Base-by-base conservation (phyloP, 306 rosid genomes). In the Arachis hypogaea region DNA sequence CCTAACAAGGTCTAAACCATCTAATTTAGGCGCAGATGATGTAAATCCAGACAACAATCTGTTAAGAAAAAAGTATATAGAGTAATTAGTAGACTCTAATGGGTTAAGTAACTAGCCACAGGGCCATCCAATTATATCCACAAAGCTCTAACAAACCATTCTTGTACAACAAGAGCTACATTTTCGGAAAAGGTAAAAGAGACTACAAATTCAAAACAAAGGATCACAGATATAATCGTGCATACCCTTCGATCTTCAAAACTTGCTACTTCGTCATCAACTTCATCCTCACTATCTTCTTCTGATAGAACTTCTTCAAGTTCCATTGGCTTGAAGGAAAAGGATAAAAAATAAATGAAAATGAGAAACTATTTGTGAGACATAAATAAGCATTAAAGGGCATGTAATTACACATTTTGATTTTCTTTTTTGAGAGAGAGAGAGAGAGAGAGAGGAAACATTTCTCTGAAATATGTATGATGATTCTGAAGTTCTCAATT, bases 211-310 rank as follows among this genome's bases (percentile, higher is more conserved):
- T 33, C 38, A 33, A 33, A 33, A 33, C 38, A 33, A 55, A 52
- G 45, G 66, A 12, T 22, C 43, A 55, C 11, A 16, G 52, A 18
- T 63, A 66, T 68, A 66, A 65, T 56, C 11, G 38, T 64, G 1
- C 80, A 73, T 89, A 95, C 99, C 89, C 82, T 77, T 72, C 85
- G 84, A 59, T 88, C 91, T 80, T 92, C 96, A 63, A 89, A 66
- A 63, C 86, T 89, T 62, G 79, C 84, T 78, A 85, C 93, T 29
- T 86, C 92, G 33, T 90, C 89, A 61, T 95, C 96, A 42, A 85
- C 87, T 83, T 95, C 99, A 85, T 83, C 88, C 83, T 95, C 99
- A 72, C 97, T 95, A 68, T 92, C 98, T 72, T 82, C 73, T 46
- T 83, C 90, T 7, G 88, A 64, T 69, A 83, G 74, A 62, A 85